These are phyloP conservation scores for Penicillium decumbens DNA, from an alignment of 2,329 filamentous ascomycete species.

Conservation along the genomic window DNA sequence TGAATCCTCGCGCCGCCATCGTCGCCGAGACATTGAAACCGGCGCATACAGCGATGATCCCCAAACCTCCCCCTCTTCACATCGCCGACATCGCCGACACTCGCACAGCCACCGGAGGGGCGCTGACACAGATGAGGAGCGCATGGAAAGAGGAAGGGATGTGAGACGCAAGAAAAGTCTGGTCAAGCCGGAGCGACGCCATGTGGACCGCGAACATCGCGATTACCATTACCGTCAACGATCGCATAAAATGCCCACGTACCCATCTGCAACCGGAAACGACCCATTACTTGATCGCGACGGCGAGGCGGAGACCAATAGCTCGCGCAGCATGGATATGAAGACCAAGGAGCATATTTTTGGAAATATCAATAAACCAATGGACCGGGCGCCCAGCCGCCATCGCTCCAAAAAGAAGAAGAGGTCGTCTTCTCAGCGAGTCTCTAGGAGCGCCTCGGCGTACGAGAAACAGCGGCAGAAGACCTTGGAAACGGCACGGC, in stretches of 20 bases:
- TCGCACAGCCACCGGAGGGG: constrained; percentile 46
- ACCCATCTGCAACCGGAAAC: constrained; percentile 87
- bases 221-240: constrained; percentile 96
- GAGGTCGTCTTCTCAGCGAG: constrained; percentile 60
- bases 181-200: constrained; percentile 80
- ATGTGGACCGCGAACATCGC: constrained; percentile 79
- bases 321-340: constrained; percentile 60
- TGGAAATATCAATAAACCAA: constrained; percentile 41
- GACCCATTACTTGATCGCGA: constrained; percentile 78
- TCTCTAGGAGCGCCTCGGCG: constrained; percentile 53
- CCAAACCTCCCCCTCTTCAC: constrained; percentile 33
- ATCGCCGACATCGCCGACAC: constrained; percentile 37
- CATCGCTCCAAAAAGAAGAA: constrained; percentile 45
- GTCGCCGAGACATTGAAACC: constrained; percentile 69
- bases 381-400: constrained; percentile 37
- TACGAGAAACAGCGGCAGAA: constrained; percentile 59
- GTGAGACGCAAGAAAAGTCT: constrained; percentile 75
- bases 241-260: constrained; percentile 84
- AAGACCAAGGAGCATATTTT: constrained; percentile 42
- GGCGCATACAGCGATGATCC: constrained; percentile 45
- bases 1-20: constrained; percentile 55
- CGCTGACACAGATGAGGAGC: constrained; percentile 48
- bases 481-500: constrained; percentile 59
- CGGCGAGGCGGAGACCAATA: constrained; percentile 49
- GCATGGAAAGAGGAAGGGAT: constrained; percentile 49